phyloP scores from a whole-genome alignment of 192 early-diverging fungal genomes.

The Allomyces javanicus region DNA sequence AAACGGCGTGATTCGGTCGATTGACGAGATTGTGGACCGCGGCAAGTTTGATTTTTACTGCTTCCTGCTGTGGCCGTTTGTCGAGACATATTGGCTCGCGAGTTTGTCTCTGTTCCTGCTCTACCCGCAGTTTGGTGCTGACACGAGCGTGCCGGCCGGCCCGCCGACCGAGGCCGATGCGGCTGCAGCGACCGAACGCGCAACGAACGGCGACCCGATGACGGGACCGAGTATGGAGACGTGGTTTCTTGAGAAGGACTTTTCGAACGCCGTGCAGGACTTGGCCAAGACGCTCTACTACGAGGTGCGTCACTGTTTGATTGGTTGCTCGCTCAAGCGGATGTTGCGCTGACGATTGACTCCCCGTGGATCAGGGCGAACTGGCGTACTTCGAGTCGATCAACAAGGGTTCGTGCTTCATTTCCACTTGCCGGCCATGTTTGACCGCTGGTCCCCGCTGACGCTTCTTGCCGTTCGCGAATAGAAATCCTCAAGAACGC shows the following conservation, averaged over 20 bases:
- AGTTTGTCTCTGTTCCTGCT: constrained; percentile 30
- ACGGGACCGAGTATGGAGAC: constrained; percentile 5
- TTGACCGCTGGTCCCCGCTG: too few species aligned
- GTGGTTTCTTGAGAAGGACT: constrained; percentile 54
- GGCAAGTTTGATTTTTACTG: constrained; percentile 46
- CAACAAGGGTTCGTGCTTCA: constrained; percentile 27
- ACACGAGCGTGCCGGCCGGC: constrained; percentile 1
- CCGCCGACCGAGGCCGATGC: constrained; percentile 5
- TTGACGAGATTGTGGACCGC: background rate
- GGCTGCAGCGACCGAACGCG: background rate
- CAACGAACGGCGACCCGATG: background rate
- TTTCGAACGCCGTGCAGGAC: constrained; percentile 45
- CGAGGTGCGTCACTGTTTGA: constrained; percentile 34
- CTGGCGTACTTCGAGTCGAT: constrained; percentile 59
- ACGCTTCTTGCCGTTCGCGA: background rate
- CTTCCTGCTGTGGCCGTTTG: constrained; percentile 71
- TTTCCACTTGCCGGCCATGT: too few species aligned
- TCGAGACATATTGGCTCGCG: constrained; percentile 73
- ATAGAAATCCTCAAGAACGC: constrained; percentile 58
- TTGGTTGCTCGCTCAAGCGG: background rate
- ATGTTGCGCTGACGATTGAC: background rate
- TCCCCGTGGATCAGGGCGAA: constrained; percentile 12
- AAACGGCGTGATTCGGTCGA: constrained; percentile 15
- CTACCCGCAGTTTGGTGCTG: constrained; percentile 4
- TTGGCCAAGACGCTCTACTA: constrained; percentile 71